These are phyloP conservation scores for Fusarium nodosum DNA, from an alignment of 2,329 filamentous ascomycete genomes.

Conservation along the genomic window DNA sequence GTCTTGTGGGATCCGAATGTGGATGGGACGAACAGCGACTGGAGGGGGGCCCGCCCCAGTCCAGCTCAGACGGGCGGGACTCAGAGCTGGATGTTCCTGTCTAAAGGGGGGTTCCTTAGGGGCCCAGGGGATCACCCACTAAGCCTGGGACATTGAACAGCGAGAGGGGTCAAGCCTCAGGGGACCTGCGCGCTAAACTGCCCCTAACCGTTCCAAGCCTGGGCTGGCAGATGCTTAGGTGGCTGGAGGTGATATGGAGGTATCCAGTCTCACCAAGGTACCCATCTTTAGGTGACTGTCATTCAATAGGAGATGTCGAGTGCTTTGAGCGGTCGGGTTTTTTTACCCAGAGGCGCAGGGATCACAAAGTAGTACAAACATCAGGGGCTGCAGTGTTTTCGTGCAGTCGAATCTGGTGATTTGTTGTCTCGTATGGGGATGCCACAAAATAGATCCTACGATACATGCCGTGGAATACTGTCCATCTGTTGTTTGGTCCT, in stretches of 20 bases:
- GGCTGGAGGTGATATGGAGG: constrained; percentile 16
- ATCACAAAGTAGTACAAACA: constrained; percentile 19
- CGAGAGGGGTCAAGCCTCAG: constrained; percentile 39
- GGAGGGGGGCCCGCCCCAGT: constrained; percentile 25
- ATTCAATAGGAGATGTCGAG: constrained; percentile 20
- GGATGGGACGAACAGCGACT: constrained; percentile 46
- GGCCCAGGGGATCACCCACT: constrained; percentile 38
- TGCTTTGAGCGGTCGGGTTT: constrained; percentile 16
- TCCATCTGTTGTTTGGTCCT: neutral
- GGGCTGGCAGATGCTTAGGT: constrained; percentile 24
- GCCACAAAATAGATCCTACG: neutral
- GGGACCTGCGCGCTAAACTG: constrained; percentile 41
- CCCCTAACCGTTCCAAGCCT: constrained; percentile 42
- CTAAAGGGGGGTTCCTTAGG: constrained; percentile 20
- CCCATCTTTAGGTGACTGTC: constrained; percentile 13
- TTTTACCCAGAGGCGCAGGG: constrained; percentile 13
- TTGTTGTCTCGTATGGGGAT: constrained; percentile 4
- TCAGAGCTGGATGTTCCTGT: constrained; percentile 13
- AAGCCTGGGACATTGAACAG: constrained; percentile 37
- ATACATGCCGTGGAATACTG: constrained; percentile 1
- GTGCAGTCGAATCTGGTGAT: constrained; percentile 10
- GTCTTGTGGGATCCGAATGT: constrained; percentile 42
- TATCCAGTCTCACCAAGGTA: constrained; percentile 24
- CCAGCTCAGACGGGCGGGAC: constrained; percentile 11
- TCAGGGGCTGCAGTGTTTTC: constrained; percentile 22